Conservation (phyloP, 2,329 filamentous ascomycete species). For the Pseudohalonectria lignicola region DNA sequence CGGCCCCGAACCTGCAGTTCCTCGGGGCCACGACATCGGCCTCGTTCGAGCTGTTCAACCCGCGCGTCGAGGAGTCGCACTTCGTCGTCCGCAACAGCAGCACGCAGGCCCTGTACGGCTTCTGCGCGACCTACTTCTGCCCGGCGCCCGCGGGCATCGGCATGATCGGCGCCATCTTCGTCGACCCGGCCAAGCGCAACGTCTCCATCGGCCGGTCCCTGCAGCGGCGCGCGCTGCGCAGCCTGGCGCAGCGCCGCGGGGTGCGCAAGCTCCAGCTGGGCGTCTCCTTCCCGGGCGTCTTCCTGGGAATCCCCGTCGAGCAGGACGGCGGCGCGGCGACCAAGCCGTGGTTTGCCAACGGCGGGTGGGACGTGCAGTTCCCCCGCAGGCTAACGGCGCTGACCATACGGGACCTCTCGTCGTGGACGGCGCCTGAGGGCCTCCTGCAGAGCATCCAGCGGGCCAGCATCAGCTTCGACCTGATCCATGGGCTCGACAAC, state of each 20-base stretch:
- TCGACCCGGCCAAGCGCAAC: slow-evolving; percentile 76
- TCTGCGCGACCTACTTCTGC: slow-evolving; percentile 73
- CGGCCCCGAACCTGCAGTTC: slow-evolving; percentile 48
- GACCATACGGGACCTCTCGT: slow-evolving; percentile 58
- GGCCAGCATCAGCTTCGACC: slow-evolving; percentile 67
- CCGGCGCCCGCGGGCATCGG: slow-evolving; percentile 57
- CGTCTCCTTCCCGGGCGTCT: slow-evolving; percentile 71
- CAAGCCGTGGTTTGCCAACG: slow-evolving; percentile 76
- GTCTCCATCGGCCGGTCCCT: slow-evolving; percentile 85
- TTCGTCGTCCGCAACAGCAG: slow-evolving; percentile 92
- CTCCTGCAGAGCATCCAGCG: slow-evolving; percentile 63
- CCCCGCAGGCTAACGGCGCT: slow-evolving; percentile 52
- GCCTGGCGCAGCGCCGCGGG: slow-evolving; percentile 56
- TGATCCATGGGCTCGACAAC: slow-evolving; percentile 72
- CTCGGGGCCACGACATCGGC: slow-evolving; percentile 49
- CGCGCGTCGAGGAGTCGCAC: slow-evolving; percentile 67
- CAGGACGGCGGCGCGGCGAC: slow-evolving; percentile 27
- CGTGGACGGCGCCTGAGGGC: slow-evolving; percentile 67
- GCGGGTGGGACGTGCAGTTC: slow-evolving; percentile 72
- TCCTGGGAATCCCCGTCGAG: slow-evolving; percentile 65
- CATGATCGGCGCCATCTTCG: slow-evolving; percentile 76
- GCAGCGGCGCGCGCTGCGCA: slow-evolving; percentile 73
- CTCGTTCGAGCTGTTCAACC: slow-evolving; percentile 64
- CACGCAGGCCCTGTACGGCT: slow-evolving; percentile 82
- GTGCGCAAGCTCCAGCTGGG: slow-evolving; percentile 77